Evolutionary conservation across 2,329 filamentous ascomycete genomes (phyloP).

Genomic region (Diaporthe sp.): DNA sequence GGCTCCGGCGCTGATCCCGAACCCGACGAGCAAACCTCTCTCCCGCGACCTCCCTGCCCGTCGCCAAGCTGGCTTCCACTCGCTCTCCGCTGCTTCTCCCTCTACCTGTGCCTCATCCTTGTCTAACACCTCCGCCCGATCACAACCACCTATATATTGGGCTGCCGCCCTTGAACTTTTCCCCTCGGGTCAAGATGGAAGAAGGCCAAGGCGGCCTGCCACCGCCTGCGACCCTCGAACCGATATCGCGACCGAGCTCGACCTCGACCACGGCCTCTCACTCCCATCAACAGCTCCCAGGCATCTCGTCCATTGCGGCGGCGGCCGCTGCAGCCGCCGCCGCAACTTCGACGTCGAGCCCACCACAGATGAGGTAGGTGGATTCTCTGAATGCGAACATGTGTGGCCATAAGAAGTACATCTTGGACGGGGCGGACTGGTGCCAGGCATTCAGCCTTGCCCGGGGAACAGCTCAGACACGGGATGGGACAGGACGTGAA

Average conservation of each 20-base stretch:
- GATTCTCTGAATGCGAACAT: neutral
- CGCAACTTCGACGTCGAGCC: slow-evolving; percentile 52
- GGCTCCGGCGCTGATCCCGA: slow-evolving; percentile 16
- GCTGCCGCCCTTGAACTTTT: slow-evolving; percentile 44
- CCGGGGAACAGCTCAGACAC: neutral
- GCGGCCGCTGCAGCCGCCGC: slow-evolving; percentile 46
- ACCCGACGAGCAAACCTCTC: slow-evolving; percentile 18
- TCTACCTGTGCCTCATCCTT: slow-evolving; percentile 40
- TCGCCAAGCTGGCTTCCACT: slow-evolving; percentile 49
- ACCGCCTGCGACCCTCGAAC: slow-evolving; percentile 57
- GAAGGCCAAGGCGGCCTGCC: slow-evolving; percentile 52
- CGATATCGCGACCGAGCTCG: slow-evolving; percentile 65
- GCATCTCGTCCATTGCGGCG: slow-evolving; percentile 61
- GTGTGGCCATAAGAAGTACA: neutral
- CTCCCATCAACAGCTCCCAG: slow-evolving; percentile 58
- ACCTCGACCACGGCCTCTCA: slow-evolving; percentile 62
- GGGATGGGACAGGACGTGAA: neutral
- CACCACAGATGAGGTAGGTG: slow-evolving; percentile 64
- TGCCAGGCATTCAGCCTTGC: neutral
- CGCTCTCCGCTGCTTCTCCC: slow-evolving; percentile 43
- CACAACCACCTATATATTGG: slow-evolving; percentile 41
- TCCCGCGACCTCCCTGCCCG: slow-evolving; percentile 7
- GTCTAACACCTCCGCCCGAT: slow-evolving; percentile 45
- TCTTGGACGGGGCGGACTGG: neutral
- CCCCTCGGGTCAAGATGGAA: slow-evolving; percentile 55